phyloP scores from a whole-genome alignment of 192 early-diverging fungal genomes.

The Allomyces javanicus region DNA sequence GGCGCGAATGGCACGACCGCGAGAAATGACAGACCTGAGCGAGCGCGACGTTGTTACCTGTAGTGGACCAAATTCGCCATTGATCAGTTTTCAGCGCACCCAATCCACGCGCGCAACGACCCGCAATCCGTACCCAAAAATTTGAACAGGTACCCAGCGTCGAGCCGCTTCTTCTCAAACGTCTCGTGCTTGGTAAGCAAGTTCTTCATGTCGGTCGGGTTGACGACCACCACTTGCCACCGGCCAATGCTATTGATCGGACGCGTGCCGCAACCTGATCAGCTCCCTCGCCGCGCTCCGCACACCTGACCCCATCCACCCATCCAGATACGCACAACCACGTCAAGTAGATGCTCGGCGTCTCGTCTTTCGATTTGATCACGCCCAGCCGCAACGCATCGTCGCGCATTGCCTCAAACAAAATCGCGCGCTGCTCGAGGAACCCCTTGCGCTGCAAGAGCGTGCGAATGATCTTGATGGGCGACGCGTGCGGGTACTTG shows the following conservation, averaged over 20 bases:
- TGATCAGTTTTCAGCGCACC: conserved; percentile 1
- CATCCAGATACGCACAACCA: background rate
- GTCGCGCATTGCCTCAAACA: background rate
- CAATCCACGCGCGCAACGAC: background rate
- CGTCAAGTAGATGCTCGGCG: background rate
- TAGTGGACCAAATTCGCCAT: background rate
- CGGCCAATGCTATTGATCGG: too few species aligned
- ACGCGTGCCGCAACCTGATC: background rate
- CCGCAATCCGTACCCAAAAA: too few species aligned
- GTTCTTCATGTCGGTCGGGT: too few species aligned
- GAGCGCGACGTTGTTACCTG: background rate
- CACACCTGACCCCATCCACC: too few species aligned
- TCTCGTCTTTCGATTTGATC: background rate
- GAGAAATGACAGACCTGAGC: background rate
- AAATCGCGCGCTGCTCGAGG: background rate
- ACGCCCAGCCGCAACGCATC: background rate
- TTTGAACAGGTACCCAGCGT: too few species aligned
- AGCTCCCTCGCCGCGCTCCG: too few species aligned
- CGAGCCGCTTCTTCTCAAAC: too few species aligned
- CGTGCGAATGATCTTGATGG: background rate
- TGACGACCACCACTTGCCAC: too few species aligned
- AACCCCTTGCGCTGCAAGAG: background rate
- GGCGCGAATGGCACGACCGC: conserved; percentile 21
- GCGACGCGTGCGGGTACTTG: background rate
- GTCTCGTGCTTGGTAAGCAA: too few species aligned